Evolutionary conservation across 1,284 basidiomycete genomes (phyloP), one percentile per base, ranked within the genome.

Genomic region (Heterobasidion occidentale): DNA sequence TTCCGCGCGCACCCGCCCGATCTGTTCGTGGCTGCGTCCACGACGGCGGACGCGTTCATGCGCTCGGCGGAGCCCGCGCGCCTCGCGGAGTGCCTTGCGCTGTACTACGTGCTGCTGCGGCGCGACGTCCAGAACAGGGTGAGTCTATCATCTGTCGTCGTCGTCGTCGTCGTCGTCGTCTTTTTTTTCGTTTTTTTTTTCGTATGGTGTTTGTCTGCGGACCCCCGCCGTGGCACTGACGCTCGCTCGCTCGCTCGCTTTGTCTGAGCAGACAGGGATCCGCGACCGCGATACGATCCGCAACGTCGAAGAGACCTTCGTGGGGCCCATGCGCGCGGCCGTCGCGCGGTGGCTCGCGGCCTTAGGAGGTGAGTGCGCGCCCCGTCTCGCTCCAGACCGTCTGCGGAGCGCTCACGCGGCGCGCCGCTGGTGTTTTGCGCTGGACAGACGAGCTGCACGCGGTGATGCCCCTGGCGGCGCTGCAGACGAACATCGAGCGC

Each of bases 101-200:
- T 84, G 46, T 79, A 78, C 61, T 83, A 79, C 61, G 70, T 83
- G 19, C 65, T 83, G 11, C 60, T 84, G 4, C 60, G 69, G 55
- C 65, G 79, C 55, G 83, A 85, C 63, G 59, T 61, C 8, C 55
- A 64, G 2, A 83, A 84, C 62, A 60, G 65, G 62, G 83, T 81
- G 45, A 8, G 63, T 36, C n/a, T n/a, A n/a, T n/a, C n/a, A n/a
- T n/a, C n/a, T n/a, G n/a, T n/a, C n/a, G n/a, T n/a, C n/a, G n/a
- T 71, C 63, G 19, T 27, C 54, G n/a, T 54, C 33, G 42, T 33
- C 38, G 46, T n/a, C 33, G 33, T 55, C 34, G 27, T 50, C 46
- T 3, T 4, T 27, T 4, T 5, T 27, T 5, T 27, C 38, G 0
- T 42, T 42, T 42, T 6, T 42, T 9, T 42, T 8, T 42, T 42